phyloP scores from a whole-genome alignment of 169 alveolate genomes.

The Nephromyces sp. region DNA sequence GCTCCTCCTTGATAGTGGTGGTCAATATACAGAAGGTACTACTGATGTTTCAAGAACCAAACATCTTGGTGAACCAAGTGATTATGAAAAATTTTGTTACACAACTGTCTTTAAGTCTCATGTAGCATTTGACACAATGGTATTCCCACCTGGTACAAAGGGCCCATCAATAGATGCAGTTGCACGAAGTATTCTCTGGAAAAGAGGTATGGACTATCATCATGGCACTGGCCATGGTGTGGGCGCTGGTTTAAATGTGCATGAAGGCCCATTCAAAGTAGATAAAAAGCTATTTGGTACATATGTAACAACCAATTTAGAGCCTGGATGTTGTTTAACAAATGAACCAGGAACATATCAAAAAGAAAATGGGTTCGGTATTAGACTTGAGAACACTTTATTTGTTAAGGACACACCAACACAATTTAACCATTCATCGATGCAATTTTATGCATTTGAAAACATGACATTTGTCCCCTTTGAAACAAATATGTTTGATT shows the following conservation, averaged over 20 bases:
- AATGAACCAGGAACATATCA: constrained; percentile 98
- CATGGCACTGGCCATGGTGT: no score
- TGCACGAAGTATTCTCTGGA: constrained; percentile 16
- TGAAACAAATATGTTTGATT: no score
- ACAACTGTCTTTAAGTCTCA: constrained; percentile 82
- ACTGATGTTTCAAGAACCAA: constrained; percentile 99
- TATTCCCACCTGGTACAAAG: neutral
- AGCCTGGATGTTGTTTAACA: constrained; percentile 89
- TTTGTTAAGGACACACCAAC: no score
- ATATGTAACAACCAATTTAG: no score
- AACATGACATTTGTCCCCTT: no score
- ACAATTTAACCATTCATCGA: no score
- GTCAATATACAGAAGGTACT: constrained; percentile 89
- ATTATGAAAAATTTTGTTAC: constrained; percentile 82
- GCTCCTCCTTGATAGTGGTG: constrained; percentile 93
- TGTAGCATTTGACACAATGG: neutral
- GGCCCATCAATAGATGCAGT: constrained; percentile 2
- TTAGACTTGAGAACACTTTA: constrained; percentile 90
- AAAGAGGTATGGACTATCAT: no score
- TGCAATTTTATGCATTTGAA: no score
- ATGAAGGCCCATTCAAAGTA: no score
- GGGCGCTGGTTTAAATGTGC: no score
- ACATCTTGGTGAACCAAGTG: constrained; percentile 83
- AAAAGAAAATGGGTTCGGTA: constrained; percentile 93
- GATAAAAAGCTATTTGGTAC: no score